phyloP scores from a whole-genome alignment of 441 rosid genomes.

The Hypseocharis bilobata region DNA sequence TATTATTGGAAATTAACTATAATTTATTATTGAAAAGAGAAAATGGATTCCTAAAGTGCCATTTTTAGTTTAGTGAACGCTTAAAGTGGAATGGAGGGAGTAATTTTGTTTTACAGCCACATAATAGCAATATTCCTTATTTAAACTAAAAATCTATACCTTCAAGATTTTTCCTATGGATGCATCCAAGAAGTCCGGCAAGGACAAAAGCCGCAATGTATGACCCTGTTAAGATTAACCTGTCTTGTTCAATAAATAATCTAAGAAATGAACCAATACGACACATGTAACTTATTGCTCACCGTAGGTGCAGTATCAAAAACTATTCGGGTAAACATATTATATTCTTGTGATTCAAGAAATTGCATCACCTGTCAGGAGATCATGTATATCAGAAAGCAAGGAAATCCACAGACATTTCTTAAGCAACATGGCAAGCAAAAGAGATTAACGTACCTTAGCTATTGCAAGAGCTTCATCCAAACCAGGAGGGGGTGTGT shows the following conservation, averaged over 20 bases:
- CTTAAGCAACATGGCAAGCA: neutral
- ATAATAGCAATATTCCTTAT: neutral
- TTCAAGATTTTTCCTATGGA: slow-evolving; percentile 92
- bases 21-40: too few species aligned
- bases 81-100: too few species aligned
- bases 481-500: slow-evolving; percentile 91
- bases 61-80: too few species aligned
- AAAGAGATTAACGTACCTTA: slow-evolving; percentile 37
- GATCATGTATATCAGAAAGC: slow-evolving; percentile 17
- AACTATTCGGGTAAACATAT: slow-evolving; percentile 78
- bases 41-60: too few species aligned
- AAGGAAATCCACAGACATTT: slow-evolving; percentile 10
- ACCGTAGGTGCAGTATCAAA: slow-evolving; percentile 98
- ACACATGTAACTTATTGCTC: slow-evolving; percentile 23
- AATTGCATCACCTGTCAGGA: slow-evolving; percentile 77
- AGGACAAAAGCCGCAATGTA: slow-evolving; percentile 73
- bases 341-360: slow-evolving; percentile 79
- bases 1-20: too few species aligned
- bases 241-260: slow-evolving; percentile 14
- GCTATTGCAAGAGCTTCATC: slow-evolving; percentile 95
- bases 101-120: neutral
- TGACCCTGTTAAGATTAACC: slow-evolving; percentile 56
- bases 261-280: slow-evolving; percentile 10
- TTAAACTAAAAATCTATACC: slow-evolving; percentile 23
- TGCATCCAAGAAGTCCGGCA: slow-evolving; percentile 89